A percentile compares a stretch with the other conserved stretches of the same genome.
Conservation (phyloP, 768 basidiomycete species). For the Naganishia onofrii region DNA sequence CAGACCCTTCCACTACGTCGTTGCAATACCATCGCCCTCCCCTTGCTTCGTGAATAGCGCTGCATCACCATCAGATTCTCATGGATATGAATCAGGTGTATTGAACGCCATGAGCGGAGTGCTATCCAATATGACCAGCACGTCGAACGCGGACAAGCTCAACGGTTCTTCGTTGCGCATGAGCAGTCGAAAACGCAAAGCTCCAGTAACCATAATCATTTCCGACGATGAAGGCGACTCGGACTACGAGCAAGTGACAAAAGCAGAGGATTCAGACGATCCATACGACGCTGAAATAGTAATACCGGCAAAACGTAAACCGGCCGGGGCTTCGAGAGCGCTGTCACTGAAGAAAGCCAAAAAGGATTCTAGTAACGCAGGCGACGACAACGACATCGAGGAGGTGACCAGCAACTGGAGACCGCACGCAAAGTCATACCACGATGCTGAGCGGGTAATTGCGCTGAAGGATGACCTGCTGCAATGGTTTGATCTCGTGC, state of each 20-base stretch:
- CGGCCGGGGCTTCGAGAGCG: background rate
- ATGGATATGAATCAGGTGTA: background rate
- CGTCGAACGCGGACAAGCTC: conserved; percentile 17
- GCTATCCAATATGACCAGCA: background rate
- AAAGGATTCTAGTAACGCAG: background rate
- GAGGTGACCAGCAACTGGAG: conserved; percentile 8
- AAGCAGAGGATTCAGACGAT: background rate
- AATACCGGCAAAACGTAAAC: background rate
- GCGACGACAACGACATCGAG: background rate
- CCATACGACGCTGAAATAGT: background rate
- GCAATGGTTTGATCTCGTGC: conserved; percentile 70
- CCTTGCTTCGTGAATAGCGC: no score
- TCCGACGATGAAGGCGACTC: conserved; percentile 15
- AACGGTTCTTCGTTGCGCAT: conserved; percentile 17
- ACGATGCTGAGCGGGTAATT: conserved; percentile 32
- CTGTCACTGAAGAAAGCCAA: background rate
- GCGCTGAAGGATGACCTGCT: conserved; percentile 44
- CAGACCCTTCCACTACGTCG: conserved; percentile 5
- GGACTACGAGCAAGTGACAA: background rate
- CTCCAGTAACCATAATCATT: conserved; percentile 2
- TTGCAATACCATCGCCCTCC: background rate
- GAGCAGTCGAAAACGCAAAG: conserved; percentile 20
- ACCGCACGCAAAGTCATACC: conserved; percentile 32
- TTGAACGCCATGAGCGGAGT: background rate
- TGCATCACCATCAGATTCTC: no score